These are phyloP conservation scores for Hemileccinum impolitum DNA, from an alignment of 768 basidiomycete species.

Conservation along the genomic window DNA sequence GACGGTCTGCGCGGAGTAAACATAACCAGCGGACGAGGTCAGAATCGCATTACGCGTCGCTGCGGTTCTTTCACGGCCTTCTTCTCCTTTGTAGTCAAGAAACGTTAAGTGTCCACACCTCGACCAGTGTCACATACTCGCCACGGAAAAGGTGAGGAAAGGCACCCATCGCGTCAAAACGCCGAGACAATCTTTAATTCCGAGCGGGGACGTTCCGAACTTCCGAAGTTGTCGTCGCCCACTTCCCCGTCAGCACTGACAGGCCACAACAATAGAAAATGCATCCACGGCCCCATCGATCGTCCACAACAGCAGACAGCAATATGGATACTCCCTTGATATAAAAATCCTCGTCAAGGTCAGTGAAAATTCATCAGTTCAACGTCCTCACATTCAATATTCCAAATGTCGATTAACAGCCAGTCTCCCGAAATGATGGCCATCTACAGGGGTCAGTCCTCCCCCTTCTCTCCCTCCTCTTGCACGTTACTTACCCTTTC, in stretches of 20 bases:
- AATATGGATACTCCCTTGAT: neutral
- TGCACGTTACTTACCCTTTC: neutral
- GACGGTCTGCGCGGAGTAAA: too few relatives aligned
- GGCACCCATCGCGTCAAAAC: neutral
- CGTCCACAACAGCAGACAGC: neutral
- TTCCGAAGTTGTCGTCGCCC: neutral
- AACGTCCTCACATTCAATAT: neutral
- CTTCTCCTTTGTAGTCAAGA: too few relatives aligned
- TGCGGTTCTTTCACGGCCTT: too few relatives aligned
- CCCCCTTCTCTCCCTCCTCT: too few relatives aligned
- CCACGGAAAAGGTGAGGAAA: too few relatives aligned
- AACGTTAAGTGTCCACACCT: too few relatives aligned
- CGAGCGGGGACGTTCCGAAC: neutral
- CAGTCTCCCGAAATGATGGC: slow-evolving; percentile 10
- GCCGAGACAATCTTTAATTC: neutral
- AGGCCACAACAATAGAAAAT: neutral
- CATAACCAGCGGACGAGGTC: too few relatives aligned
- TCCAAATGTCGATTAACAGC: slow-evolving; percentile 2
- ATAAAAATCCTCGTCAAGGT: slow-evolving; percentile 10
- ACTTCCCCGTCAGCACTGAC: neutral
- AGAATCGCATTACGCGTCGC: too few relatives aligned
- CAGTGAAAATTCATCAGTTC: neutral
- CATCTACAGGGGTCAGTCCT: slow-evolving; percentile 2
- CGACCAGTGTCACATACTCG: too few relatives aligned
- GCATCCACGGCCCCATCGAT: neutral